Base-by-base conservation (phyloP, 1,284 basidiomycete genomes). In the Paramarasmius palmivorus region DNA sequence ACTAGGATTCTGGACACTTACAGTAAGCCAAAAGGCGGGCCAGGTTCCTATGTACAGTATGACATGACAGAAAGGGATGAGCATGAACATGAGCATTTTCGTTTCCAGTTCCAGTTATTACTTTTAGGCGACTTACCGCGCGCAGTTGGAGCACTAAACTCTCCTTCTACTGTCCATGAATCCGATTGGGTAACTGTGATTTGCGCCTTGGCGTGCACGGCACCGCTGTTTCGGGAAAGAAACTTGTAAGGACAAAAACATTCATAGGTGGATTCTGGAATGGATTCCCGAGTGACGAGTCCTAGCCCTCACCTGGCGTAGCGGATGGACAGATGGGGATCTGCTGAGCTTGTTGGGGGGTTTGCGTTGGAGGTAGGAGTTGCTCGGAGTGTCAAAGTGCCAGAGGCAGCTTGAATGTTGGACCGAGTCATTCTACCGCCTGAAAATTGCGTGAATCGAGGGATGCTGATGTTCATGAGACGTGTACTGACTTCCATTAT, bases 401-500 rank as follows among this genome's bases (percentile, higher is more conserved):
- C 69, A 4, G 69, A 70, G 15, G 64, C 68, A 23, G 73, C 63
- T 29, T 55, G 62, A 54, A 77, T 73, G 57, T 75, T 64, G 42
- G 59, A 68, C 55, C 75, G 73, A 51, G 72, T 65, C 75, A 76
- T 76, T 10, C 75, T 68, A 25, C 70, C 75, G 56, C 71, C 74
- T 76, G 42, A 42, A 17, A 6, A 2, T 5, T n/a, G 12, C 22
- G 22, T 26, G 36, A 37, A 15, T 2, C 17, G 19, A 15, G 22
- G 25, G n/a, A 35, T 19, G 38, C 34, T 14, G 32, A 17, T 26
- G 17, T 2, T 3, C 3, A 52, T 23, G 19, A 25, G 12, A 10
- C 23, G 17, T n/a, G 23, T 6, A 65, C 68, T 23, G 56, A 74
- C 74, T 73, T 50, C 75, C 75, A 49, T 77, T 77, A 59, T 77